Base-by-base conservation (phyloP, 2,329 filamentous ascomycete genomes). In the Rutstroemia sp. region DNA sequence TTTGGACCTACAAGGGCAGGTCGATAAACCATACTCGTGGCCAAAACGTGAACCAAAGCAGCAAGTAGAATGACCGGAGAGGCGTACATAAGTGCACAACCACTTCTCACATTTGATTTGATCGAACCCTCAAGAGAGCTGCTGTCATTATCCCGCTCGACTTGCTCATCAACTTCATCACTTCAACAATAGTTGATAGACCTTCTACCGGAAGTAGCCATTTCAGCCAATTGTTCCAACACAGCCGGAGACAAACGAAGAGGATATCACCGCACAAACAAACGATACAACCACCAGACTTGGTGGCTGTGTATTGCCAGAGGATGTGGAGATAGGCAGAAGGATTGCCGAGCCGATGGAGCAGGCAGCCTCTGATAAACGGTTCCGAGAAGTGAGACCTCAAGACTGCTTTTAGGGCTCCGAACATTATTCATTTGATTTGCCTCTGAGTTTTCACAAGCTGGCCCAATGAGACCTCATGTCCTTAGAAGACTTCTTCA, bases 311-410 rank as follows among this genome's bases (percentile, higher is more conserved):
- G 71, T 81, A 2, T 81, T 79, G 64, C 81, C 78, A 0, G 66
- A 75, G 59, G 74, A 81, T 64, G 73, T 80, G 54, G 72, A 61
- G 49, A 62, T 64, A 8, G 68, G 66, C 1, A 56, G 70, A 56
- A 64, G 70, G 23, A 57, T 72, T 8, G 65, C 73, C 51, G 75
- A 75, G 59, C 76, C 72, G 6, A 74, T 81, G 51, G 77, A 65
- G 74, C 75, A 23, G 79, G 79, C 12, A 78, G 78, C 71, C 77
- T 81, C 3, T 79, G 77, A 75, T 81, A 60, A 81, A 81, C 59
- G 75, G 57, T 51, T 49, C 60, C 3, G 59, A 52, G 39, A 48
- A 57, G 55, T 50, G 58, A 25, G 56, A 49, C 5, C 47, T 62
- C 46, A 37, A 19, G 27, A 42, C 57, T 16, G 62, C 63, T 6